These are phyloP conservation scores for Fusarium cyanostomum DNA, from an alignment of 2,329 filamentous ascomycete species.

Conservation along the genomic window DNA sequence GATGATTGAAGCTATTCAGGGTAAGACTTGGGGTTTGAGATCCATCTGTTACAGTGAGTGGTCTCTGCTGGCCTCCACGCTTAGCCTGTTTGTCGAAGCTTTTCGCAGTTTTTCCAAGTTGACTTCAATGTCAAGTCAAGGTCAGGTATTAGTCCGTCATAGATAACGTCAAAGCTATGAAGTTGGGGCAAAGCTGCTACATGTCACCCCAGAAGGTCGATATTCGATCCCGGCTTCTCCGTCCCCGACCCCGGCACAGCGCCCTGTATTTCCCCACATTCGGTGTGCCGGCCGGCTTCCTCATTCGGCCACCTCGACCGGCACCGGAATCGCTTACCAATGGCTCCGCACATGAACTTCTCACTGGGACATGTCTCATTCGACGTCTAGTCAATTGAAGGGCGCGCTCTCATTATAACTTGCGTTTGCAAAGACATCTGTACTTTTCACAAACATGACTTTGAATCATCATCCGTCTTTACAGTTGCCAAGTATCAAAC, in stretches of 20 bases:
- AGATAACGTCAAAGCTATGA: not conserved
- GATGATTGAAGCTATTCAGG: too few species aligned
- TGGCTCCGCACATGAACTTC: slow-evolving; percentile 1
- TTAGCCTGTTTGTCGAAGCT: too few species aligned
- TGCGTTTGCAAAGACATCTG: not conserved
- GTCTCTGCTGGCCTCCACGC: too few species aligned
- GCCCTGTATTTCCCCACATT: slow-evolving; percentile 7
- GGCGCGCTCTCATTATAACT: slow-evolving; percentile 20
- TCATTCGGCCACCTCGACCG: slow-evolving; percentile 11
- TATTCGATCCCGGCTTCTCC: not conserved
- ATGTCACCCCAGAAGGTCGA: not conserved
- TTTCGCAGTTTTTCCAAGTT: not conserved
- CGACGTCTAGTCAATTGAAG: slow-evolving; percentile 14
- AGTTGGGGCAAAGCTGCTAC: not conserved
- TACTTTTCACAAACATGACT: not conserved
- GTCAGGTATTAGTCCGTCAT: not conserved
- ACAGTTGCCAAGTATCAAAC: not conserved
- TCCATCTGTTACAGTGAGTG: too few species aligned
- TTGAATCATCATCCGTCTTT: not conserved
- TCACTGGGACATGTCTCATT: slow-evolving; percentile 3
- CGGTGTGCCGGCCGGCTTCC: slow-evolving; percentile 24
- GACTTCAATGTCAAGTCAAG: not conserved
- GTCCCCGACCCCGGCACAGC: not conserved
- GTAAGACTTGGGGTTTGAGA: too few species aligned
- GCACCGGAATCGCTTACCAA: slow-evolving; percentile 13